Base-by-base conservation (phyloP, 169 alveolate species). In the Theileria annulata region DNA sequence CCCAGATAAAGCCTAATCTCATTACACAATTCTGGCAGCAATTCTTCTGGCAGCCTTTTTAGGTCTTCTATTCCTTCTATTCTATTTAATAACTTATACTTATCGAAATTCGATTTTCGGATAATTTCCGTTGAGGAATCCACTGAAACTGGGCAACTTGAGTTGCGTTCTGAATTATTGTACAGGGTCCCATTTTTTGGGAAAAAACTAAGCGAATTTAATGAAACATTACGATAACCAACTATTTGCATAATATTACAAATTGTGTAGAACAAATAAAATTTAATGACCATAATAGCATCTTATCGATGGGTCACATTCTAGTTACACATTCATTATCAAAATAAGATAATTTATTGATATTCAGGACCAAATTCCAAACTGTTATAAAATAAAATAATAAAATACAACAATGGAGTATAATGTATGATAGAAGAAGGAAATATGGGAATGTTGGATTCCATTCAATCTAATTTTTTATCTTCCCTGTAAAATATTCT, bases 11-110 rank as follows among this genome's bases (percentile, higher is more conserved):
- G 30, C 21, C 90, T 1, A 3, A 83, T 71, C 48, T 76, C 85
- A 35, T 68, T 47, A 74, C 91, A 90, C 42, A 86, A 67, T 21
- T 80, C 67, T 68, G 76, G 75, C 28, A 90, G 42, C 49, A 78
- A 66, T 51, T 63, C 33, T 37, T 70, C 91, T 42, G 78, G 87
- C 48, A 83, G 28, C 60, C 28, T 58, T 33, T 83, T 83, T 30
- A 83, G 28, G 17, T 83, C 88, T 12, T 63, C 71, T 9, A 79
- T 77, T 19, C 75, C 59, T 15, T 81, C 59, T 21, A 81, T 33
- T 3, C 25, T 35, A 23, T 28, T 10, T 48, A 69, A 35, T 6
- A 70, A 49, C 73, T 64, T 25, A 42, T 37, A 64, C 30, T 25
- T 42, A 21, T 35, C 15, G 0, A 42, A 64, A 42, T 42, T 25